These are phyloP conservation scores for Moesziomyces sp. DNA, from an alignment of 1,284 basidiomycete species.

Conservation along the genomic window DNA sequence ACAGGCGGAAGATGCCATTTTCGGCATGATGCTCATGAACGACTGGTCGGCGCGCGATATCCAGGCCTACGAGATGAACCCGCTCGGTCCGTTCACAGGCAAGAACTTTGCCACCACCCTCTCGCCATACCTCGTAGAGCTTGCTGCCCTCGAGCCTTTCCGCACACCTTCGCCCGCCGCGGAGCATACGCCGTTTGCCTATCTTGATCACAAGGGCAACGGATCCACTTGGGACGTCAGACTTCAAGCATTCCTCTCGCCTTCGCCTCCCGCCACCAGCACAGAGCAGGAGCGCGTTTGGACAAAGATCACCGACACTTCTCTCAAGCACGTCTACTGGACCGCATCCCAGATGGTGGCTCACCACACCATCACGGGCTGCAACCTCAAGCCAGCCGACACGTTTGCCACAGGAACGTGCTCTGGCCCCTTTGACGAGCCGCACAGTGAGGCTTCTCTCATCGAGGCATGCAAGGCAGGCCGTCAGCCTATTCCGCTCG, in stretches of 20 bases:
- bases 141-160: slow-evolving; percentile 23
- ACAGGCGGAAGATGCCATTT: slow-evolving; percentile 22
- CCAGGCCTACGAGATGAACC: slow-evolving; percentile 28
- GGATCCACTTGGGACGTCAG: slow-evolving; percentile 17
- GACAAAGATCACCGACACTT: slow-evolving; percentile 23
- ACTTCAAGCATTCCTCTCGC: slow-evolving; percentile 11
- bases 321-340: slow-evolving; percentile 31
- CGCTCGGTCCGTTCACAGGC: slow-evolving; percentile 15
- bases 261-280: neutral
- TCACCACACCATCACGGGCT: slow-evolving; percentile 30
- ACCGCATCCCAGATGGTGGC: slow-evolving; percentile 36
- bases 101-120: slow-evolving; percentile 37
- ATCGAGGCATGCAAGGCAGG: slow-evolving; percentile 21
- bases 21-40: slow-evolving; percentile 51
- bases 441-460: slow-evolving; percentile 15
- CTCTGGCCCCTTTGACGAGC: slow-evolving; percentile 15
- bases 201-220: slow-evolving; percentile 10
- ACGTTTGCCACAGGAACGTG: slow-evolving; percentile 32
- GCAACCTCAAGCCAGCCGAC: slow-evolving; percentile 26
- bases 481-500: slow-evolving; percentile 9
- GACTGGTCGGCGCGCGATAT: slow-evolving; percentile 52
- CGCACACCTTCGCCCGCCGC: neutral
- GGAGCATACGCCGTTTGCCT: slow-evolving; percentile 15
- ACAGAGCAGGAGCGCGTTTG: slow-evolving; percentile 1
- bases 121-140: slow-evolving; percentile 26